These are phyloP conservation scores for Misopates orontium DNA, from an alignment of 257 asterid genomes.

Conservation along the genomic window DNA sequence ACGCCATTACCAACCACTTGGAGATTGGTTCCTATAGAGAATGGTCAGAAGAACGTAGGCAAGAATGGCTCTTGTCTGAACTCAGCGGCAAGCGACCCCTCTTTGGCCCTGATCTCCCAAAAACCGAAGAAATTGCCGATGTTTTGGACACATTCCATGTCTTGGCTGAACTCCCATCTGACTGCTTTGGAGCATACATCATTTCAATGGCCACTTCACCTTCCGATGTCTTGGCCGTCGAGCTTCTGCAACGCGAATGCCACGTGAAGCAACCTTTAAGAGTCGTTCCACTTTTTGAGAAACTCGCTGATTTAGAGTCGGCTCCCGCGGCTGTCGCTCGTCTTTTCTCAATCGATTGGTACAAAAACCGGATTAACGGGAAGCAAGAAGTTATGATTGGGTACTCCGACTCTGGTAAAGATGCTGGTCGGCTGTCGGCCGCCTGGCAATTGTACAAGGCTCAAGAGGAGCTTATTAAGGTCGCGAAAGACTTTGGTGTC, in stretches of 20 bases:
- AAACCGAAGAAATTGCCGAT: conserved; percentile 61
- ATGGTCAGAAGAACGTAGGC: conserved; percentile 56
- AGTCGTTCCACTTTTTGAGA: conserved; percentile 70
- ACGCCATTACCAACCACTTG: conserved; percentile 54
- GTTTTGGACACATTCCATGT: conserved; percentile 56
- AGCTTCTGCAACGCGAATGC: conserved; percentile 71
- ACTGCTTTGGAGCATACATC: conserved; percentile 71
- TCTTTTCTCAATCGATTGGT: conserved; percentile 68
- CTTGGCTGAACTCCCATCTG: conserved; percentile 62
- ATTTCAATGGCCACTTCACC: conserved; percentile 74
- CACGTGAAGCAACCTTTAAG: conserved; percentile 50
- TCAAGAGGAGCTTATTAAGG: conserved; percentile 68
- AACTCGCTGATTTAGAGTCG: conserved; percentile 53
- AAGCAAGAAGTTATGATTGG: conserved; percentile 79
- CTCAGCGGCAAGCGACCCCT: conserved; percentile 64
- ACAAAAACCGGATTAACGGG: conserved; percentile 49
- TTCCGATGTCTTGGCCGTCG: conserved; percentile 66
- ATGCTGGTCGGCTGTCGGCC: conserved; percentile 65
- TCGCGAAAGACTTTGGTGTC: conserved; percentile 55
- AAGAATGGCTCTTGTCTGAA: conserved; percentile 66
- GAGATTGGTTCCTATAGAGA: conserved; percentile 54
- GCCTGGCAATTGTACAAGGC: conserved; percentile 72
- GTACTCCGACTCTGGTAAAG: conserved; percentile 75
- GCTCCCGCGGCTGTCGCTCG: conserved; percentile 69
- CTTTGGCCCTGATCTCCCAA: conserved; percentile 65